Evolutionary conservation across 352 stramenopile genomes (phyloP).

Genomic region (Pythium aristosporum): DNA sequence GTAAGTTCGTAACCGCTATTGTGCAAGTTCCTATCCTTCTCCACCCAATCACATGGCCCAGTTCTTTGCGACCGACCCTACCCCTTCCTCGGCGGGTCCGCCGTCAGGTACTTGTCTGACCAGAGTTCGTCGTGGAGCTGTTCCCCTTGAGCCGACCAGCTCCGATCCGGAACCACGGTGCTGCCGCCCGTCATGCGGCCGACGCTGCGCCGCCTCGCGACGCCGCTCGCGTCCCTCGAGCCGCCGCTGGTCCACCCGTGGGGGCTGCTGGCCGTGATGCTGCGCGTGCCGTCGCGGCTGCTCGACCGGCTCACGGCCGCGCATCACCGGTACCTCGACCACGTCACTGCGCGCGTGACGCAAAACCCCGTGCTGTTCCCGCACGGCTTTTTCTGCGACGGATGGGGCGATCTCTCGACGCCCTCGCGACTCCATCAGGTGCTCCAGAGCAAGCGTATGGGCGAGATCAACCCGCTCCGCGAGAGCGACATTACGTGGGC

Average conservation of each 20-base stretch:
- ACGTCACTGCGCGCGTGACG: constrained; percentile 60
- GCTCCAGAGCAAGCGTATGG: constrained; percentile 64
- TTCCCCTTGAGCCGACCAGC: constrained; percentile 2
- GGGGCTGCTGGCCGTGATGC: constrained; percentile 47
- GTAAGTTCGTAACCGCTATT: too few relatives aligned
- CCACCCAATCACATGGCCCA: background rate
- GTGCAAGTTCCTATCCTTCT: background rate
- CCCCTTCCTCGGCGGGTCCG: background rate
- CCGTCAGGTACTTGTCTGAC: background rate
- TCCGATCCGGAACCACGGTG: background rate
- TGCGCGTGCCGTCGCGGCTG: constrained; percentile 58
- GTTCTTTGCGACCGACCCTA: constrained; percentile 3
- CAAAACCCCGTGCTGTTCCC: constrained; percentile 78
- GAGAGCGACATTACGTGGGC: constrained; percentile 36
- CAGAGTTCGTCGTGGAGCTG: background rate
- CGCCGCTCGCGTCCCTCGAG: constrained; percentile 7
- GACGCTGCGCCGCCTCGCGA: constrained; percentile 9
- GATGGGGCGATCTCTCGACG: constrained; percentile 74
- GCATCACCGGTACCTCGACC: constrained; percentile 74
- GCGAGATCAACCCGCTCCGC: constrained; percentile 42
- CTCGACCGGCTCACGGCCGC: constrained; percentile 56
- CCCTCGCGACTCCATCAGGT: constrained; percentile 50
- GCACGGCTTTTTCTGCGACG: constrained; percentile 77
- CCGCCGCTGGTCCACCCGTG: constrained; percentile 48
- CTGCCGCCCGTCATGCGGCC: background rate